phyloP scores from a whole-genome alignment of 1,139 yeast species.

The Lodderomyces metapsilosis region DNA sequence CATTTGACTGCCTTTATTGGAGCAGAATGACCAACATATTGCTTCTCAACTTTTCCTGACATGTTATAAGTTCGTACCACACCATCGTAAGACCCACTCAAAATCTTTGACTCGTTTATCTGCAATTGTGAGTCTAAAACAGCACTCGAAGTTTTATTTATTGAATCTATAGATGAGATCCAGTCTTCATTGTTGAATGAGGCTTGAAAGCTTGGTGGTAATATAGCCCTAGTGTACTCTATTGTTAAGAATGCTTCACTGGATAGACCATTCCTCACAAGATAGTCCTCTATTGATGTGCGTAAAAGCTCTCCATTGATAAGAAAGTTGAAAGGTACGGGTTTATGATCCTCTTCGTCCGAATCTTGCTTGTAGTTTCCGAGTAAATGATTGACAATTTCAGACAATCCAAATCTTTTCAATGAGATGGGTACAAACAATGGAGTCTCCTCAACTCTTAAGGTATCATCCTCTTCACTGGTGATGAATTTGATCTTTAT shows the following conservation, averaged over 20 bases:
- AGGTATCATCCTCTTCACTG: constrained; percentile 71
- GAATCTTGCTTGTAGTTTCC: constrained; percentile 18
- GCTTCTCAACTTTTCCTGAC: constrained; percentile 81
- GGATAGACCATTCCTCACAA: constrained; percentile 73
- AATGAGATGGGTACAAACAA: constrained; percentile 82
- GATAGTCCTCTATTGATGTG: constrained; percentile 75
- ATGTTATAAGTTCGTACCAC: constrained; percentile 85
- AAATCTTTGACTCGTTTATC: constrained; percentile 48
- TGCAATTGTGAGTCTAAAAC: constrained; percentile 30
- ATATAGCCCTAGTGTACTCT: constrained; percentile 88
- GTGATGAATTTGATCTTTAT: constrained; percentile 83
- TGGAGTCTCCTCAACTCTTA: constrained; percentile 80
- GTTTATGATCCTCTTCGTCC: constrained; percentile 34
- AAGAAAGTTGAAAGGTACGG: constrained; percentile 90
- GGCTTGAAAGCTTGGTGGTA: constrained; percentile 90
- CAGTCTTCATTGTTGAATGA: constrained; percentile 93
- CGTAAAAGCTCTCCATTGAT: constrained; percentile 81
- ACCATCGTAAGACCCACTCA: constrained; percentile 94
- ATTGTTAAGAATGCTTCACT: constrained; percentile 76
- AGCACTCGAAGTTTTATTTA: constrained; percentile 29
- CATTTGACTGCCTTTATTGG: constrained; percentile 81
- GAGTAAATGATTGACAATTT: constrained; percentile 87
- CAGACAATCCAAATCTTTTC: constrained; percentile 89
- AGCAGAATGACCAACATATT: constrained; percentile 83
- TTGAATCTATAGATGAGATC: constrained; percentile 76